phyloP scores from a whole-genome alignment of 2,329 filamentous ascomycete genomes.

The Colletotrichum echinochloae region DNA sequence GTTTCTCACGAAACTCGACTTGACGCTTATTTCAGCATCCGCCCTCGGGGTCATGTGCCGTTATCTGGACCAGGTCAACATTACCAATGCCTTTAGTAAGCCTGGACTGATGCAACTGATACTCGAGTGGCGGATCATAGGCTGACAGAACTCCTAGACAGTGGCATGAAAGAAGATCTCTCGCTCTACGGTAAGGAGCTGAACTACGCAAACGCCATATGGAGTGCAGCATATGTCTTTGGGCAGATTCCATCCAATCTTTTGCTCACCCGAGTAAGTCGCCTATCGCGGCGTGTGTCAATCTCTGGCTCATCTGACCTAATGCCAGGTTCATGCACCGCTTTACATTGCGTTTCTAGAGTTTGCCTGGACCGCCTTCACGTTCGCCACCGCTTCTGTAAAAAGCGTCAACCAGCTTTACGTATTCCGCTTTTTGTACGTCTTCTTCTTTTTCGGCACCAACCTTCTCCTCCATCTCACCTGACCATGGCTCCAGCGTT shows the following conservation, averaged over 20 bases:
- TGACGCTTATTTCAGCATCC: constrained; percentile 45
- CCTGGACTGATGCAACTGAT: neutral
- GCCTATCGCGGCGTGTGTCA: neutral
- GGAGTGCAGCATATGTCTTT: constrained; percentile 48
- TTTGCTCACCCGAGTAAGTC: constrained; percentile 43
- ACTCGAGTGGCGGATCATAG: neutral
- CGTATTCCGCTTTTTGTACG: constrained; percentile 45
- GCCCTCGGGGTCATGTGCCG: constrained; percentile 46
- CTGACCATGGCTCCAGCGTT: constrained; percentile 39
- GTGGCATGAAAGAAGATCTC: constrained; percentile 49
- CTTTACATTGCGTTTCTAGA: constrained; percentile 45
- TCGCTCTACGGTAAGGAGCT: constrained; percentile 48
- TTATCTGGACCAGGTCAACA: constrained; percentile 47
- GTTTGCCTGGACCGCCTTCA: constrained; percentile 45
- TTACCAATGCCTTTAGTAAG: constrained; percentile 46
- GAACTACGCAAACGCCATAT: constrained; percentile 48
- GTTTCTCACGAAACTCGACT: constrained; percentile 47
- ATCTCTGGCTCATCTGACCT: neutral
- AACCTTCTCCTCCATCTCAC: neutral
- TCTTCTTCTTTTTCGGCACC: neutral
- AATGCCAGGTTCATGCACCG: constrained; percentile 44
- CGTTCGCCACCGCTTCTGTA: constrained; percentile 45
- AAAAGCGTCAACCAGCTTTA: constrained; percentile 45
- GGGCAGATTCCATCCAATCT: constrained; percentile 48
- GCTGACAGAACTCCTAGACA: constrained; percentile 40